Evolutionary conservation across 2,329 filamentous ascomycete species (phyloP).

Genomic region (Xylaria arbuscula): DNA sequence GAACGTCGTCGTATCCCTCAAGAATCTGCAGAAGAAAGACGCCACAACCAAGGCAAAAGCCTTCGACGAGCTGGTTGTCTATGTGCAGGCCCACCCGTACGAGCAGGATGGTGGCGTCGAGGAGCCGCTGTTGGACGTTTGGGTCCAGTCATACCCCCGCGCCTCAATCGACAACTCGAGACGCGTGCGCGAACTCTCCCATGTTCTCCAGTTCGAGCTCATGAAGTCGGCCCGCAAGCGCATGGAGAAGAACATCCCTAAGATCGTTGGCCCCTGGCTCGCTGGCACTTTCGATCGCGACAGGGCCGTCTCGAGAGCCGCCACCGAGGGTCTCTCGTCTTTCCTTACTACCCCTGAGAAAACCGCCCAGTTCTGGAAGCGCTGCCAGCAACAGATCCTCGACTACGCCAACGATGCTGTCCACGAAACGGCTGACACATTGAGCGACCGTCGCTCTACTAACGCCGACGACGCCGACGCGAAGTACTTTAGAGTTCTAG

Average conservation of each 20-base stretch:
- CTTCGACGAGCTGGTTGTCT: constrained; percentile 81
- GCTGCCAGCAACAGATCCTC: constrained; percentile 83
- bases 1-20: constrained; percentile 88
- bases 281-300: constrained; percentile 90
- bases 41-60: constrained; percentile 91
- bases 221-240: constrained; percentile 78
- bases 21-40: constrained; percentile 93
- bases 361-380: constrained; percentile 77
- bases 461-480: constrained; percentile 85
- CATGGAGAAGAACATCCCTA: constrained; percentile 82
- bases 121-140: constrained; percentile 85
- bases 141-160: constrained; percentile 89
- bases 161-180: constrained; percentile 90
- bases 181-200: constrained; percentile 87
- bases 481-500: constrained; percentile 83
- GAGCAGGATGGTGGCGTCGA: constrained; percentile 73
- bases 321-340: constrained; percentile 77
- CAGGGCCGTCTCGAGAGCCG: constrained; percentile 78
- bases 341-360: constrained; percentile 88
- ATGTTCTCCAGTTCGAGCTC: constrained; percentile 74
- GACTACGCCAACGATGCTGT: constrained; percentile 84
- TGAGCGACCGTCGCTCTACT: constrained; percentile 90
- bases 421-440: constrained; percentile 80
- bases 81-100: constrained; percentile 66
- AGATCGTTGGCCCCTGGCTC: constrained; percentile 88